These are phyloP conservation scores for Venturia nashicola DNA, from an alignment of 2,329 filamentous ascomycete genomes.

Conservation along the genomic window DNA sequence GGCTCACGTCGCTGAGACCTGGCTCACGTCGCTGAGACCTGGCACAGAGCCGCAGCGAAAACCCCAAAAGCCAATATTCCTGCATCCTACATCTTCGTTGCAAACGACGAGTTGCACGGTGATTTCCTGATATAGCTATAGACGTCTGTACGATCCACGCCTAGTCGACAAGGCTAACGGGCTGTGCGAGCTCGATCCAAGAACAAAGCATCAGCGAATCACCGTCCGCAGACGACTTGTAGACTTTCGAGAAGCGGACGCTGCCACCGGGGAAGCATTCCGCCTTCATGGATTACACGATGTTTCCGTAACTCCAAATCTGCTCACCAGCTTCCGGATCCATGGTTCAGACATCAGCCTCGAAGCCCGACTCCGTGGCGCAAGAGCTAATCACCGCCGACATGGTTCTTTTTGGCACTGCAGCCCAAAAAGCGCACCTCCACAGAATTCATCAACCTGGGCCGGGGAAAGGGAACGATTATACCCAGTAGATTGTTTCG, in stretches of 20 bases:
- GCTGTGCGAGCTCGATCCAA: neutral
- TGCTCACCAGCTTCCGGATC: constrained; percentile 4
- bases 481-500: neutral
- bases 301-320: neutral
- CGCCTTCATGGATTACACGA: neutral
- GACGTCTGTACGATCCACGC: neutral
- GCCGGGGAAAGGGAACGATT: neutral
- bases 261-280: constrained; percentile 6
- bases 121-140: constrained; percentile 3
- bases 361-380: constrained; percentile 4
- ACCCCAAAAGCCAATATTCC: neutral
- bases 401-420: neutral
- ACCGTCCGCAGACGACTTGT: neutral
- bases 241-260: neutral
- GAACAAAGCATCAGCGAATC: neutral
- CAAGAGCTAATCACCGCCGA: constrained; percentile 1
- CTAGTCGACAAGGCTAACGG: neutral
- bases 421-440: neutral
- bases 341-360: neutral
- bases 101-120: constrained; percentile 6
- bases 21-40: too few relatives aligned
- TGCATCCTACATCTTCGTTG: neutral
- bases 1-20: too few relatives aligned
- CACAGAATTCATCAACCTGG: neutral
- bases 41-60: neutral